Conservation (phyloP, 805 yeast species). For the Yamadazyma akitaensis region DNA sequence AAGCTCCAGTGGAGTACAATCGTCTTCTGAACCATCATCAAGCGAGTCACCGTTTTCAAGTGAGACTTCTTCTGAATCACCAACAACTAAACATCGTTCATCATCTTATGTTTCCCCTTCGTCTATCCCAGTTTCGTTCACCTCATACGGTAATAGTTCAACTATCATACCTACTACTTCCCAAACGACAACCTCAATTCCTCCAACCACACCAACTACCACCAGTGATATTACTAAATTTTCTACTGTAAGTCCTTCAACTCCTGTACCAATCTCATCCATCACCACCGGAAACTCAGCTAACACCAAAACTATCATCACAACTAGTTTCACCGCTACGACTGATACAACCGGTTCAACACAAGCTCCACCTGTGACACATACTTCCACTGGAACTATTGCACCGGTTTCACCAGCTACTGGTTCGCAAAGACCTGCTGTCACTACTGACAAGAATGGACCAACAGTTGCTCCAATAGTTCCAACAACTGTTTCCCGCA, state of each 20-base stretch:
- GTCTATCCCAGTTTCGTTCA: no score
- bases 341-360: neutral
- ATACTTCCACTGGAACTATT: neutral
- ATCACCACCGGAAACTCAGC: neutral
- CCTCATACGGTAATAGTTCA: neutral
- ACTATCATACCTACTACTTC: neutral
- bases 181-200: neutral
- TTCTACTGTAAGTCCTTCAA: no score
- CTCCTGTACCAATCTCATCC: no score
- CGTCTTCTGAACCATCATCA: neutral
- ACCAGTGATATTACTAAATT: neutral
- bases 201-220: neutral
- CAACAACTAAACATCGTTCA: neutral
- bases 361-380: neutral
- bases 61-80: neutral
- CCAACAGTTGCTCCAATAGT: neutral
- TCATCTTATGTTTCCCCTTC: no score
- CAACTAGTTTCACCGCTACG: neutral
- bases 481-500: neutral
- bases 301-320: neutral
- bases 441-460: neutral
- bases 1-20: neutral
- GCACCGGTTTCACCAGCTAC: neutral
- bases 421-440: neutral
- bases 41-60: neutral